phyloP scores from a whole-genome alignment of 345 rosid genomes.

The Pugionium dolabratum region DNA sequence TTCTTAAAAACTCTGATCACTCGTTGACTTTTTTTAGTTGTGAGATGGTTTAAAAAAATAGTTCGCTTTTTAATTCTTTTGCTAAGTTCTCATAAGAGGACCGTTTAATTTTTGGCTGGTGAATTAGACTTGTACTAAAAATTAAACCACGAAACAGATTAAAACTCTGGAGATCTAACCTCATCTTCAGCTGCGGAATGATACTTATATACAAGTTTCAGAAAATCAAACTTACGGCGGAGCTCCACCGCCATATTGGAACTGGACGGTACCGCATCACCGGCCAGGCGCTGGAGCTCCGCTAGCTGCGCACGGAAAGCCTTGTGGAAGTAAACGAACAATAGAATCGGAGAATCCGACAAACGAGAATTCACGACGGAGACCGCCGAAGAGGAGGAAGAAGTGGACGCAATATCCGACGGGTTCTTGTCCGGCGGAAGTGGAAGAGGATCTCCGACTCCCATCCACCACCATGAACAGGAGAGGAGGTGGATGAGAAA shows the following conservation, averaged over 20 bases:
- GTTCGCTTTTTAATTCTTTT: no score
- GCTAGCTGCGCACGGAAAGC: constrained; percentile 61
- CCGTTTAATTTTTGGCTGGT: no score
- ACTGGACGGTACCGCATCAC: constrained; percentile 41
- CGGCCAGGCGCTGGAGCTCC: constrained; percentile 52
- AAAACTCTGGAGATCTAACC: constrained; percentile 42
- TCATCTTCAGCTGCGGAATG: constrained; percentile 76
- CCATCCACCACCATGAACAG: constrained; percentile 42
- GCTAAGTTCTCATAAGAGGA: no score
- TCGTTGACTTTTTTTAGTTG: no score
- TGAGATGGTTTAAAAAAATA: no score
- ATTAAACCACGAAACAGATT: background rate
- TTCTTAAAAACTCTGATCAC: no score
- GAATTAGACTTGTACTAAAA: background rate
- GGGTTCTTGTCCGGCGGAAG: constrained; percentile 41
- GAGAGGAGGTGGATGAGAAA: constrained; percentile 21
- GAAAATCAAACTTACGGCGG: constrained; percentile 54
- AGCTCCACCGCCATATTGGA: constrained; percentile 45
- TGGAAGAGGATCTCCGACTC: constrained; percentile 31
- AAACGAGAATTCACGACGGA: constrained; percentile 40
- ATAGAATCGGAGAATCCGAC: constrained; percentile 61
- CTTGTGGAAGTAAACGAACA: constrained; percentile 70
- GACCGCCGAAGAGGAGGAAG: background rate
- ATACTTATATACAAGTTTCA: constrained; percentile 64
- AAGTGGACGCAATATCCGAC: constrained; percentile 28